These are phyloP conservation scores for Astrothelium subdiscretum DNA, from an alignment of 495 filamentous ascomycete genomes.

Conservation along the genomic window DNA sequence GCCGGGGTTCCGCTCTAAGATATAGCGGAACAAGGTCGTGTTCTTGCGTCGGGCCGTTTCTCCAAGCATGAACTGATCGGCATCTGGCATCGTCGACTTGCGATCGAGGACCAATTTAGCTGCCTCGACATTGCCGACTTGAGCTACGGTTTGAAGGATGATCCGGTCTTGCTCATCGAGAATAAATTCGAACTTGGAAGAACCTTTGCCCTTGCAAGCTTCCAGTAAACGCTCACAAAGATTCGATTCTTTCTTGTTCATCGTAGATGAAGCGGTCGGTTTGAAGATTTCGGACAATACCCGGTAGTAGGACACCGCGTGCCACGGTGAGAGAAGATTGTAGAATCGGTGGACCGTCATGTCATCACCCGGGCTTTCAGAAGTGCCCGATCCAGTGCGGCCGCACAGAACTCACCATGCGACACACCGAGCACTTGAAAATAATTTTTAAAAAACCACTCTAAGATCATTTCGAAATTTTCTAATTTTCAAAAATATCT, in stretches of 20 bases:
- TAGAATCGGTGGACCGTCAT: too few relatives aligned
- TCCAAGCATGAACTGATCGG: background rate
- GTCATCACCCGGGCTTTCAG: too few relatives aligned
- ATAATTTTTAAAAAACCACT: too few relatives aligned
- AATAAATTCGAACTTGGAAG: background rate
- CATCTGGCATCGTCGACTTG: background rate
- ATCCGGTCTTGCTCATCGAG: background rate
- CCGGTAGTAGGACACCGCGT: too few relatives aligned
- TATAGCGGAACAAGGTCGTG: background rate
- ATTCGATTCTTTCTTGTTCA: background rate
- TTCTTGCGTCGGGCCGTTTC: background rate
- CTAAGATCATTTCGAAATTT: too few relatives aligned
- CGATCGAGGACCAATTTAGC: background rate
- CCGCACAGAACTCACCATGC: too few relatives aligned
- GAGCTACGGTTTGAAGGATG: background rate
- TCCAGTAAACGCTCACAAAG: background rate
- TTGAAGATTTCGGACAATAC: too few relatives aligned
- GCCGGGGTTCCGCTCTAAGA: background rate
- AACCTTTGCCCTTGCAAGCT: background rate
- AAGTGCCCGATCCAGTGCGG: too few relatives aligned
- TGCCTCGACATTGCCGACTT: background rate
- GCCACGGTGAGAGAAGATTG: too few relatives aligned
- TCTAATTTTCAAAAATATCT: too few relatives aligned
- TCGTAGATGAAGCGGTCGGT: background rate
- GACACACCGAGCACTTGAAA: too few relatives aligned